Conservation (phyloP, 805 yeast genomes). For the Hanseniaspora thailandica region DNA sequence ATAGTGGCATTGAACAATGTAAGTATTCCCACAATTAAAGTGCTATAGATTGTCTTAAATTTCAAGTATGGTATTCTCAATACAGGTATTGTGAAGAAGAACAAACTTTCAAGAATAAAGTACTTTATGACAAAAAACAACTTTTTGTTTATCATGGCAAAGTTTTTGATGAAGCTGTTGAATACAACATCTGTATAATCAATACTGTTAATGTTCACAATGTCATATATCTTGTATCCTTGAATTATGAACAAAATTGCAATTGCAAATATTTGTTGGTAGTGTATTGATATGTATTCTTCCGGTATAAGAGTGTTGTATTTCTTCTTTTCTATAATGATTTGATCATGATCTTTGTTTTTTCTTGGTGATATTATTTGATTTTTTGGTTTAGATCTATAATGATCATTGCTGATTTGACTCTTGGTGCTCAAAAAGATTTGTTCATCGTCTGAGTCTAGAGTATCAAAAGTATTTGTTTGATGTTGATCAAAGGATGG, state of each 20-base stretch:
- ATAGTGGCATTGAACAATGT: constrained; percentile 40
- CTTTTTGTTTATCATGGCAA: constrained; percentile 29
- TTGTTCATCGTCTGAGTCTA: neutral
- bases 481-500: neutral
- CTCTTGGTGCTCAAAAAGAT: neutral
- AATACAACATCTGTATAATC: constrained; percentile 23
- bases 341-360: neutral
- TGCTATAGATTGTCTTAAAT: constrained; percentile 47
- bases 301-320: constrained; percentile 43
- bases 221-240: constrained; percentile 71
- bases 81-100: constrained; percentile 58
- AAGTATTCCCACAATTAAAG: constrained; percentile 37
- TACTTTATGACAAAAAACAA: constrained; percentile 59
- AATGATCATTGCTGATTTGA: neutral
- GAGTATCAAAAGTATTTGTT: neutral
- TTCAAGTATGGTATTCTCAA: constrained; percentile 65
- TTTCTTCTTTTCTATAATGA: neutral
- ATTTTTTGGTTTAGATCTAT: neutral
- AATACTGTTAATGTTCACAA: constrained; percentile 42
- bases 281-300: constrained; percentile 53
- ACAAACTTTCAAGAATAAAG: constrained; percentile 57
- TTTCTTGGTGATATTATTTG: neutral
- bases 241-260: constrained; percentile 65
- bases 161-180: constrained; percentile 30
- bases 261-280: constrained; percentile 61